phyloP scores from a whole-genome alignment of 441 rosid species.

The Erodium moschatum region DNA sequence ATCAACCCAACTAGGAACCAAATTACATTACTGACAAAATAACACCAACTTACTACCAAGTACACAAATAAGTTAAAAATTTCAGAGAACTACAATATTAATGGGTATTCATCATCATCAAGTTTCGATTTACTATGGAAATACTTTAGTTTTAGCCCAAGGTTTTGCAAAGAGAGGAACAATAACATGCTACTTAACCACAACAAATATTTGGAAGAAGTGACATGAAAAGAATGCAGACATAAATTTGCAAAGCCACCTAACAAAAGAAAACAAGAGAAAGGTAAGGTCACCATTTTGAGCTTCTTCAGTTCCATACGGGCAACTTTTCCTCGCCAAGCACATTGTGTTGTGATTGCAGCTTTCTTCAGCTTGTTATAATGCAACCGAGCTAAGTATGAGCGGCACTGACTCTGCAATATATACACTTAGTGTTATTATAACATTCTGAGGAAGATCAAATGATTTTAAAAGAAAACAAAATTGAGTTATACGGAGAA shows the following conservation, averaged over 20 bases:
- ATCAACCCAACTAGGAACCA: neutral
- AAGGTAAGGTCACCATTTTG: conserved; percentile 48
- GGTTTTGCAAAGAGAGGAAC: neutral
- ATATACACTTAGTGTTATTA: neutral
- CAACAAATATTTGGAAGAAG: neutral
- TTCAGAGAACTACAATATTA: no score
- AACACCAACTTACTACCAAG: no score
- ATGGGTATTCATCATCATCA: no score
- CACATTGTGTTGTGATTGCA: conserved; percentile 58
- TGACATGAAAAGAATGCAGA: neutral
- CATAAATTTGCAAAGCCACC: neutral
- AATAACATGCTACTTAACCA: neutral
- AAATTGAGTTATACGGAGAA: conserved; percentile 10
- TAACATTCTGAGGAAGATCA: neutral
- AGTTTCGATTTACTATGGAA: no score
- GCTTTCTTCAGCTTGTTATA: conserved; percentile 52
- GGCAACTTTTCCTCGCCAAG: conserved; percentile 73
- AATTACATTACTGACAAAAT: neutral
- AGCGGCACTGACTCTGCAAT: conserved; percentile 59
- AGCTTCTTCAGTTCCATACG: conserved; percentile 58
- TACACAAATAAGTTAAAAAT: no score
- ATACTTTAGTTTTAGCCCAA: neutral
- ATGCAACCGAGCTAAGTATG: conserved; percentile 36
- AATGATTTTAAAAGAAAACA: neutral
- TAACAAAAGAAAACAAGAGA: neutral